A percentile compares a stretch with the other conserved stretches of the same genome.
phyloP scores from a whole-genome alignment of 2,329 filamentous ascomycete genomes.

The Trichophaea hybrida region DNA sequence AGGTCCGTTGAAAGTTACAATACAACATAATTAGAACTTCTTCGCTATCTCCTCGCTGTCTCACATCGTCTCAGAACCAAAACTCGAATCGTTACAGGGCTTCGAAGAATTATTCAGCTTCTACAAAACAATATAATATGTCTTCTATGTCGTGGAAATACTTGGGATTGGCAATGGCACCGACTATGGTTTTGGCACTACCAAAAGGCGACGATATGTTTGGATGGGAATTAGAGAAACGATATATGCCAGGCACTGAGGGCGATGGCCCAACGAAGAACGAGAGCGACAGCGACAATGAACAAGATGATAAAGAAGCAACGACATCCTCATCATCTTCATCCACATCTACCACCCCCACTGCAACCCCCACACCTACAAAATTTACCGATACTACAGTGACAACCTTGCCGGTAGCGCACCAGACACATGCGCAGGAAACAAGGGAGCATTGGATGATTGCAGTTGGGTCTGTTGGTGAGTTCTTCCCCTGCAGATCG shows the following conservation, averaged over 20 bases:
- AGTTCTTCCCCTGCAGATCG: neutral
- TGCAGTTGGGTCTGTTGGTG: neutral
- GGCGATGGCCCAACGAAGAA: neutral
- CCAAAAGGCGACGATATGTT: neutral
- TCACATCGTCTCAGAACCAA: neutral
- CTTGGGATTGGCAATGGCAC: neutral
- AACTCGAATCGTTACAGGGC: neutral
- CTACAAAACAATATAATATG: too few relatives aligned
- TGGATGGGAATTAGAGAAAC: neutral
- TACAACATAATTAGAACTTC: neutral
- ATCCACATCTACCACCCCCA: neutral
- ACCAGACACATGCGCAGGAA: neutral
- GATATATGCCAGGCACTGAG: neutral
- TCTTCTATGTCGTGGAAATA: neutral
- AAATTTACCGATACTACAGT: neutral
- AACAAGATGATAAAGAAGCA: constrained; percentile 4
- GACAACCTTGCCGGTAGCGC: neutral
- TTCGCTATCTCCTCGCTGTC: neutral
- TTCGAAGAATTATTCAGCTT: too few relatives aligned
- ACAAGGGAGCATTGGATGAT: neutral
- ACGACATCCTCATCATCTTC: neutral
- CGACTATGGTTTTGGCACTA: constrained; percentile 1
- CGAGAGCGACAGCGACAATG: neutral
- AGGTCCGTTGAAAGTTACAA: neutral
- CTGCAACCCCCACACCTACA: neutral